Percentiles rank a stretch among this genome's conserved stretches.
Conservation (phyloP, 441 rosid species). For the Theobroma grandiflorum region DNA sequence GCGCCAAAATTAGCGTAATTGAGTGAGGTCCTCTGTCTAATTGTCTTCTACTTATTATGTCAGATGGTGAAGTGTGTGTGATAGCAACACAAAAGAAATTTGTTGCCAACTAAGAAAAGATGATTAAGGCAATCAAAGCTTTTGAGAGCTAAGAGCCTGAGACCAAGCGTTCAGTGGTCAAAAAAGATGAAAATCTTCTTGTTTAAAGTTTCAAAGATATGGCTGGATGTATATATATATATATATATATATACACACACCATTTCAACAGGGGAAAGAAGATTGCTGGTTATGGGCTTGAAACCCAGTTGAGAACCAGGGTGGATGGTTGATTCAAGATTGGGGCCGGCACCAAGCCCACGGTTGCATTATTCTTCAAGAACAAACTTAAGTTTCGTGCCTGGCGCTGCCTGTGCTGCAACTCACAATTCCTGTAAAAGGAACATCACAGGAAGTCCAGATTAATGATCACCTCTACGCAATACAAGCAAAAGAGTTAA, state of each 20-base stretch:
- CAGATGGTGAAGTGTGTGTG: constrained; percentile 10
- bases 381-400: too few species aligned
- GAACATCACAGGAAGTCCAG: too few species aligned
- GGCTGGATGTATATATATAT: neutral
- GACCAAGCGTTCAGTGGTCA: neutral
- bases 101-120: neutral
- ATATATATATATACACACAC: too few species aligned
- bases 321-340: neutral
- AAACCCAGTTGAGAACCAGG: neutral
- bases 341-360: neutral
- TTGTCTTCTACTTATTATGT: neutral
- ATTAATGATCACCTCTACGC: too few species aligned
- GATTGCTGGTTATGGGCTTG: neutral
- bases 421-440: too few species aligned
- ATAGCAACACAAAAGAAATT: constrained; percentile 3
- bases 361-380: neutral
- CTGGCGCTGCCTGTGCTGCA: too few species aligned
- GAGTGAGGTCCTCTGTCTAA: constrained; percentile 21
- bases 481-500: too few species aligned
- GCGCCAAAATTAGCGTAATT: constrained; percentile 19
- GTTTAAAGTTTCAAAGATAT: neutral
- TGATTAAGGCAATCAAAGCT: neutral
- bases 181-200: neutral
- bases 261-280: neutral
- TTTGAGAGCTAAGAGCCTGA: neutral